These are phyloP conservation scores for Trichoderma sp. DNA, from an alignment of 2,329 filamentous ascomycete species.

Conservation along the genomic window DNA sequence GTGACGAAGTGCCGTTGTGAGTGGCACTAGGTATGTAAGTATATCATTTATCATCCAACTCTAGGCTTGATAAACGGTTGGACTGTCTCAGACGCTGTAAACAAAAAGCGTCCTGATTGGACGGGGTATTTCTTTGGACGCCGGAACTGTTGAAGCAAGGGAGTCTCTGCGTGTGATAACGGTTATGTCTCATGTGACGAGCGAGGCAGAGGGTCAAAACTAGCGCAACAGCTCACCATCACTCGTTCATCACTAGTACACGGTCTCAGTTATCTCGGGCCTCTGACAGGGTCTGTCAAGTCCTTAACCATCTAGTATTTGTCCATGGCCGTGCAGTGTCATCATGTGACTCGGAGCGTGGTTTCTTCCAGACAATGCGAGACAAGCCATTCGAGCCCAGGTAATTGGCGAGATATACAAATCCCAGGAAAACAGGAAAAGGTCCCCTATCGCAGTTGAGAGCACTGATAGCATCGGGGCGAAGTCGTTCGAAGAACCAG, in stretches of 20 bases:
- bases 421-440: no score
- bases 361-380: no score
- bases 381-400: no score
- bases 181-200: constrained; percentile 3
- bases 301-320: no score
- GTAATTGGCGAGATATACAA: no score
- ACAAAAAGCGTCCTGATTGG: background rate
- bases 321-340: background rate
- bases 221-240: constrained; percentile 11
- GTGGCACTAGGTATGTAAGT: background rate
- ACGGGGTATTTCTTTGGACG: background rate
- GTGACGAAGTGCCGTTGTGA: background rate
- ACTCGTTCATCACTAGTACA: background rate
- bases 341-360: background rate
- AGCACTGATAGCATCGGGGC: no score
- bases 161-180: background rate
- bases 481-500: background rate
- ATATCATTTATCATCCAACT: constrained; percentile 1
- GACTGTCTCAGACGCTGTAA: background rate
- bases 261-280: background rate
- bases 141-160: constrained; percentile 6
- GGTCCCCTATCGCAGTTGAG: no score
- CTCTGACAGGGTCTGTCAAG: background rate
- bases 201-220: background rate
- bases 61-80: background rate